These are phyloP conservation scores for Choricystis sp. DNA, from an alignment of 139 green algal genomes.

Conservation along the genomic window DNA sequence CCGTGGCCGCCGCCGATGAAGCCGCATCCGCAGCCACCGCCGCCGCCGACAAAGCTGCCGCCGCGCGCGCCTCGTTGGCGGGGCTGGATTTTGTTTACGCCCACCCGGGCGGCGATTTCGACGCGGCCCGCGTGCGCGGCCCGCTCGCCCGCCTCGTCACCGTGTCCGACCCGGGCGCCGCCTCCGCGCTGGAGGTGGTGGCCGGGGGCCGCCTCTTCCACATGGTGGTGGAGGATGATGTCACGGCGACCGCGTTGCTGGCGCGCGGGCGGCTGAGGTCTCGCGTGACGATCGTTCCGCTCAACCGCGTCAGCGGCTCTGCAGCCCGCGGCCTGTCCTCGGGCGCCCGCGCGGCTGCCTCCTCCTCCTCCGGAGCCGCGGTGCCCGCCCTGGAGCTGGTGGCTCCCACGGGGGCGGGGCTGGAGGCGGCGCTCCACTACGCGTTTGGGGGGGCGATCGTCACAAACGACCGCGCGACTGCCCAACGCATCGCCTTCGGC, in stretches of 20 bases:
- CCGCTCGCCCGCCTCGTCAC: conserved; percentile 67
- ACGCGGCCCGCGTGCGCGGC: conserved; percentile 51
- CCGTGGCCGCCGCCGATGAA: conserved; percentile 27
- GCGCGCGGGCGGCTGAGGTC: conserved; percentile 56
- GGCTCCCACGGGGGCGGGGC: conserved; percentile 35
- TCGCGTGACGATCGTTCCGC: conserved; percentile 90
- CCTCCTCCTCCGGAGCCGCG: conserved; percentile 9
- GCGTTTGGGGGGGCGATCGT: conserved; percentile 86
- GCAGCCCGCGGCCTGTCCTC: not conserved
- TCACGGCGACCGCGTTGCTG: conserved; percentile 81
- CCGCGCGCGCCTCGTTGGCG: conserved; percentile 29
- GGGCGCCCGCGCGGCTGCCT: conserved; percentile 1
- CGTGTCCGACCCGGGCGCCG: conserved; percentile 44
- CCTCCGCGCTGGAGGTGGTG: conserved; percentile 84
- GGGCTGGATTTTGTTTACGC: conserved; percentile 53
- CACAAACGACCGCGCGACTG: conserved; percentile 77
- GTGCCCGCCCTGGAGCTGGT: conserved; percentile 69
- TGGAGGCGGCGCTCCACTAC: conserved; percentile 81
- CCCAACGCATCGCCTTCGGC: conserved; percentile 80
- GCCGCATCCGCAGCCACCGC: conserved; percentile 14
- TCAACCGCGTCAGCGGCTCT: conserved; percentile 61
- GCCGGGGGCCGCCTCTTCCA: conserved; percentile 88
- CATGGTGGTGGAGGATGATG: conserved; percentile 54
- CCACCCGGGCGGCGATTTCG: conserved; percentile 58
- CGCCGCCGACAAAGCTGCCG: conserved; percentile 31